Conservation (phyloP, 495 filamentous ascomycete species). For the Podospora anserina region DNA sequence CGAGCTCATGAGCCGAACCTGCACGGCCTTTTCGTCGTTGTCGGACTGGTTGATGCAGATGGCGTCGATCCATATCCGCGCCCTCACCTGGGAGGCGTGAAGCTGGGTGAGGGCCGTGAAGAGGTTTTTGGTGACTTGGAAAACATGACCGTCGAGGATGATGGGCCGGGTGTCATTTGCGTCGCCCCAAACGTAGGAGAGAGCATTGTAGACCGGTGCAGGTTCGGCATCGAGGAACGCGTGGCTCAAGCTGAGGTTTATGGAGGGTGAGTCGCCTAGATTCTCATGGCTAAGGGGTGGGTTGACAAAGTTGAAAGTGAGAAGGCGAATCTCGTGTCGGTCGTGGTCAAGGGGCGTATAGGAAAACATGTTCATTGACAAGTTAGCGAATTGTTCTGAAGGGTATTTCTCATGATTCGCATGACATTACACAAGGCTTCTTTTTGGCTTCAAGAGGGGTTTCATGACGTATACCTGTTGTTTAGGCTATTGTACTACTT, state of each 20-base stretch:
- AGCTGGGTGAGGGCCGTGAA: conserved; percentile 1
- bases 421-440: too few relatives aligned
- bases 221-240: background rate
- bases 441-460: too few relatives aligned
- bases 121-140: conserved; percentile 4
- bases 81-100: background rate
- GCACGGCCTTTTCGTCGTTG: background rate
- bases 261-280: background rate
- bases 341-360: background rate
- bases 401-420: too few relatives aligned
- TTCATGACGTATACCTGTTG: too few relatives aligned
- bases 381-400: too few relatives aligned
- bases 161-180: background rate
- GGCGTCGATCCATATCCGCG: background rate
- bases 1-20: background rate
- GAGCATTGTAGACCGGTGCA: background rate
- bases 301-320: background rate
- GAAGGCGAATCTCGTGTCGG: background rate
- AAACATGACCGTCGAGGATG: background rate
- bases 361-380: background rate
- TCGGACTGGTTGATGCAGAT: conserved; percentile 6
- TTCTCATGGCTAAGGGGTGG: background rate
- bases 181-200: conserved; percentile 4
- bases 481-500: too few relatives aligned
- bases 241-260: background rate